These are phyloP conservation scores for Candida sp. DNA, from an alignment of 1,139 yeast species.

Conservation along the genomic window DNA sequence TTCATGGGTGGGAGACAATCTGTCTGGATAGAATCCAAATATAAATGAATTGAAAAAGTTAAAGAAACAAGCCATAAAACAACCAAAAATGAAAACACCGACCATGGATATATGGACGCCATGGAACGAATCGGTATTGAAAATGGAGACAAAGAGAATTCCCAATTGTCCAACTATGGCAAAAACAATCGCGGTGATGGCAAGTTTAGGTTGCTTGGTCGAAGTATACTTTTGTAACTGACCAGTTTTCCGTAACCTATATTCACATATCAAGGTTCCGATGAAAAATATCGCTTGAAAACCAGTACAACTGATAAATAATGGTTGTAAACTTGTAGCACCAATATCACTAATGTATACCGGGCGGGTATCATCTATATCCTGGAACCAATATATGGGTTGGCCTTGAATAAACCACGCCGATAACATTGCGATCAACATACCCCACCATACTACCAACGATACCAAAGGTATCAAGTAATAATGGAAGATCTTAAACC, in stretches of 20 bases:
- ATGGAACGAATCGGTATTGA: constrained; percentile 61
- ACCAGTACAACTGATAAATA: constrained; percentile 77
- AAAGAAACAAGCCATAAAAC: constrained; percentile 62
- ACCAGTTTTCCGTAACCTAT: constrained; percentile 47
- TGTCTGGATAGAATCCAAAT: constrained; percentile 54
- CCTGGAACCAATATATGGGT: constrained; percentile 66
- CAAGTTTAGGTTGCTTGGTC: constrained; percentile 45
- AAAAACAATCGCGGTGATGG: constrained; percentile 47
- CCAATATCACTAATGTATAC: constrained; percentile 83
- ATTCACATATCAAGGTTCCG: constrained; percentile 61
- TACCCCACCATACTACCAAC: constrained; percentile 37
- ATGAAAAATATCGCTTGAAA: constrained; percentile 77
- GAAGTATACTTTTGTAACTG: constrained; percentile 55
- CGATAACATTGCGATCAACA: constrained; percentile 36
- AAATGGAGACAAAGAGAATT: constrained; percentile 69
- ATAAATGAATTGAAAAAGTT: constrained; percentile 58
- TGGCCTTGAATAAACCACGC: constrained; percentile 76
- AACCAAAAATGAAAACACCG: constrained; percentile 66
- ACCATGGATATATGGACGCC: constrained; percentile 70
- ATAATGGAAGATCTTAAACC: constrained; percentile 31
- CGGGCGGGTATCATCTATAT: constrained; percentile 30
- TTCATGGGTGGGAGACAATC: constrained; percentile 41
- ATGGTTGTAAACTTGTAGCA: constrained; percentile 79
- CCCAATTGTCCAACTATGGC: constrained; percentile 75
- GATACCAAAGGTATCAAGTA: constrained; percentile 30